Evolutionary conservation across 2,329 filamentous ascomycete genomes (phyloP), one percentile per base, ranked within the genome.

Genomic region (Colletotrichum truncatum): DNA sequence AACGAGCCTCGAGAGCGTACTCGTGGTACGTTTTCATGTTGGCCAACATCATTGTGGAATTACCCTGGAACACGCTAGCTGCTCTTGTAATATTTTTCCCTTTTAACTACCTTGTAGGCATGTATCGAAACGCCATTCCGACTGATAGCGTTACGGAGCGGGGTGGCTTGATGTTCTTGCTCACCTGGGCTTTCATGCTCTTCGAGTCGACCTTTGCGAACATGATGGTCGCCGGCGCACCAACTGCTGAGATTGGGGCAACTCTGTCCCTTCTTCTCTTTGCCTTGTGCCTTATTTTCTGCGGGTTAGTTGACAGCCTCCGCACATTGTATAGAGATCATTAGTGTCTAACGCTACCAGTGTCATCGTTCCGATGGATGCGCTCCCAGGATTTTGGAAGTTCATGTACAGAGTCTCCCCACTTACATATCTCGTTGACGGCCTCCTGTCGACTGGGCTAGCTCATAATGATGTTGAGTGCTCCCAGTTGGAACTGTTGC

Each of bases 391-490:
- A 3, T 91, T 92, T 79, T 93, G 91, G 90, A 87, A 85, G 56
- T 90, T 90, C 78, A 89, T 91, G 87, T 91, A 92, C 74, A 83
- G 87, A 25, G 78, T 89, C 43, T 90, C 87, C 0, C 90, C 91
- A 1, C 87, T 92, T 68, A 92, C 89, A 0, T 93, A 93, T 73
- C 79, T 92, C 14, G 83, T 92, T 49, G 80, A 83, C 25, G 89
- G 87, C 6, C 83, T 93, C 73, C 78, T 91, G 52, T 73, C 73
- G 0, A 65, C 72, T 0, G 69, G 72, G 0, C 66, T 75, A 0
- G 70, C 70, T 2, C 67, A 71, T 0, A 68, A 68, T 0, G 10
- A 67, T 0, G 73, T 75, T 0, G 28, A 36, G 4, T 76, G 74
- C 6, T 68, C 73, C 2, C 53, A 67, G 2, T 67, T 70, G 1